phyloP scores from a whole-genome alignment of 139 green algal species.

The Klebsormidium nitens region DNA sequence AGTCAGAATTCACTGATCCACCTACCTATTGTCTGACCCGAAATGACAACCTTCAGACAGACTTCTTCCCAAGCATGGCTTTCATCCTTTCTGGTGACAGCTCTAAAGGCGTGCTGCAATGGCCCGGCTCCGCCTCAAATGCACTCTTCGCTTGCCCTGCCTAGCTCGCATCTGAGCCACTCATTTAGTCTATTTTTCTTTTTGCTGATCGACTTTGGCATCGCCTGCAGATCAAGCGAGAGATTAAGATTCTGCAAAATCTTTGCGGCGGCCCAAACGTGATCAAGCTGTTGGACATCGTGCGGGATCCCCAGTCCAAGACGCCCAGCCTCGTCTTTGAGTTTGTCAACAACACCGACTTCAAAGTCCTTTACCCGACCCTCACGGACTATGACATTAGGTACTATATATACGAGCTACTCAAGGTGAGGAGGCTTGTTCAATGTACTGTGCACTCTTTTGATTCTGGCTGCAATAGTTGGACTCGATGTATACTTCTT shows the following conservation, averaged over 20 bases:
- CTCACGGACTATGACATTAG: constrained; percentile 94
- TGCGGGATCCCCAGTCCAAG: constrained; percentile 84
- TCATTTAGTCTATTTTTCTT: constrained; percentile 2
- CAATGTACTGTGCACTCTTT: too few relatives aligned
- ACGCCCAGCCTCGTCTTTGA: constrained; percentile 97
- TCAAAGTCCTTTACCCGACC: constrained; percentile 94
- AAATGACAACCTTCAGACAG: too few relatives aligned
- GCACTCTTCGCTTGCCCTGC: too few relatives aligned
- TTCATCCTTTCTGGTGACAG: too few relatives aligned
- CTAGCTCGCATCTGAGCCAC: too few relatives aligned
- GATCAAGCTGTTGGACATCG: constrained; percentile 94
- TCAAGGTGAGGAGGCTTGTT: constrained; percentile 72
- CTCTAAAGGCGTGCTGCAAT: too few relatives aligned
- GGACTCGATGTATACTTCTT: too few relatives aligned
- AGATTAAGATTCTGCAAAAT: constrained; percentile 98
- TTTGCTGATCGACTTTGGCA: constrained; percentile 29
- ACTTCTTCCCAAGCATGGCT: too few relatives aligned
- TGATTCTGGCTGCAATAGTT: too few relatives aligned
- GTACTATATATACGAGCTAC: constrained; percentile 96
- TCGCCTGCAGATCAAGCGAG: constrained; percentile 73
- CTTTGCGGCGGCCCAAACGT: constrained; percentile 93
- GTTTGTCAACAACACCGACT: constrained; percentile 90
- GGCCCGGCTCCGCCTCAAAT: too few relatives aligned
- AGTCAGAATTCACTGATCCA: too few relatives aligned
- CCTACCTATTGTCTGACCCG: too few relatives aligned